A percentile compares a stretch with the other conserved stretches of the same genome.
These are phyloP conservation scores for Tetragonia tetragonoides DNA, from an alignment of 148 eudicot genomes.

Conservation along the genomic window DNA sequence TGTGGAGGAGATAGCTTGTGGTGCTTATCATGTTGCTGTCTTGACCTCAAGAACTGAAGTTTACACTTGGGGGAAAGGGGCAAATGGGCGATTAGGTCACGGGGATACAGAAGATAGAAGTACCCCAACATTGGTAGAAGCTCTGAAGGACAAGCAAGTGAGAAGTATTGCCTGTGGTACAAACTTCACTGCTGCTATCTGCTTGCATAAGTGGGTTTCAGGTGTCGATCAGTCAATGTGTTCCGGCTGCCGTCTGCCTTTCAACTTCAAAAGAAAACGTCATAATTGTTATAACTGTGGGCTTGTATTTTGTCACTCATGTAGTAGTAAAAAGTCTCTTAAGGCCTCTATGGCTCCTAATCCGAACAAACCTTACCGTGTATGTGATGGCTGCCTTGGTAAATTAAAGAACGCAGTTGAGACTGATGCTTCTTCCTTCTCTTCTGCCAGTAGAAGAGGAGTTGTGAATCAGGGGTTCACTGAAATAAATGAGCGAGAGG, in stretches of 20 bases:
- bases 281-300: slow-evolving; percentile 98
- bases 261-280: slow-evolving; percentile 95
- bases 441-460: slow-evolving; percentile 75
- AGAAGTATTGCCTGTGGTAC: slow-evolving; percentile 92
- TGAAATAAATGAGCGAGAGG: slow-evolving; percentile 65
- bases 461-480: slow-evolving; percentile 49
- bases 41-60: slow-evolving; percentile 92
- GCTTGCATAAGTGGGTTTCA: slow-evolving; percentile 99
- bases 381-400: slow-evolving; percentile 80
- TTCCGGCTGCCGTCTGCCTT: slow-evolving; percentile 90
- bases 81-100: slow-evolving; percentile 94
- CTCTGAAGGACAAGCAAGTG: slow-evolving; percentile 93
- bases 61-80: slow-evolving; percentile 98
- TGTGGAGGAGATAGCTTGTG: slow-evolving; percentile 96
- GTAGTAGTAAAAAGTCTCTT: slow-evolving; percentile 90
- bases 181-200: slow-evolving; percentile 90
- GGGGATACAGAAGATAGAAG: slow-evolving; percentile 83
- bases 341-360: slow-evolving; percentile 98
- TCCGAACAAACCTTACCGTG: slow-evolving; percentile 94
- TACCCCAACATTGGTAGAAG: slow-evolving; percentile 75
- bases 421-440: slow-evolving; percentile 55
- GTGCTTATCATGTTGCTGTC: slow-evolving; percentile 90
- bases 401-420: slow-evolving; percentile 77
- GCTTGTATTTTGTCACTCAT: slow-evolving; percentile 92
- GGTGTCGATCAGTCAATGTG: slow-evolving; percentile 98